phyloP scores from a whole-genome alignment of 169 alveolate species.

The Plasmodium inui region DNA sequence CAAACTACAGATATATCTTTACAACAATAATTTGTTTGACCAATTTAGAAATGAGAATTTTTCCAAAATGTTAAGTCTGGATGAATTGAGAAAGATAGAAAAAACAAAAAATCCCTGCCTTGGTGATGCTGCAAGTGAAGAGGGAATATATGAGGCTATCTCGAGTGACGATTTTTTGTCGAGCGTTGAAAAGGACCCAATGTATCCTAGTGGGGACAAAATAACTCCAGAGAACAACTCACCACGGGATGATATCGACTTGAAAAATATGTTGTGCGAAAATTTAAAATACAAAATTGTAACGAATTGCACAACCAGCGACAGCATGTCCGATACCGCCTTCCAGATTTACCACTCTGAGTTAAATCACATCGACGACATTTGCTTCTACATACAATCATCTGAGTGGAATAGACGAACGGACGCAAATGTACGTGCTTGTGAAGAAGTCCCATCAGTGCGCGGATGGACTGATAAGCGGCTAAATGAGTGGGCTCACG shows the following conservation, averaged over 20 bases:
- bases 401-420: constrained; percentile 85
- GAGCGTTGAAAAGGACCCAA: background rate
- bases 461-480: background rate
- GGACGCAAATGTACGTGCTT: constrained; percentile 78
- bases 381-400: constrained; percentile 86
- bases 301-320: constrained; percentile 80
- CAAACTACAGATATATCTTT: constrained; percentile 72
- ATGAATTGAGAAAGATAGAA: constrained; percentile 73
- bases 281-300: constrained; percentile 83
- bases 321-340: constrained; percentile 85
- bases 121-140: constrained; percentile 13
- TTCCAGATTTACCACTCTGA: constrained; percentile 87
- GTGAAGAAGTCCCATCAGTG: background rate
- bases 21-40: constrained; percentile 64
- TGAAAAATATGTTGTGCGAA: constrained; percentile 76
- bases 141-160: background rate
- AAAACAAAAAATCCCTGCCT: constrained; percentile 80
- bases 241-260: background rate
- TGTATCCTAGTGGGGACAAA: background rate
- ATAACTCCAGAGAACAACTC: background rate
- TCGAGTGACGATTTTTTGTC: background rate
- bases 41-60: constrained; percentile 41
- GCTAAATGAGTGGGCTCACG: background rate
- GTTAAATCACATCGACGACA: constrained; percentile 86
- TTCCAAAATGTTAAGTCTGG: constrained; percentile 33